Evolutionary conservation across 352 stramenopile genomes (phyloP).

Genomic region (Globisporangium okanoganense): DNA sequence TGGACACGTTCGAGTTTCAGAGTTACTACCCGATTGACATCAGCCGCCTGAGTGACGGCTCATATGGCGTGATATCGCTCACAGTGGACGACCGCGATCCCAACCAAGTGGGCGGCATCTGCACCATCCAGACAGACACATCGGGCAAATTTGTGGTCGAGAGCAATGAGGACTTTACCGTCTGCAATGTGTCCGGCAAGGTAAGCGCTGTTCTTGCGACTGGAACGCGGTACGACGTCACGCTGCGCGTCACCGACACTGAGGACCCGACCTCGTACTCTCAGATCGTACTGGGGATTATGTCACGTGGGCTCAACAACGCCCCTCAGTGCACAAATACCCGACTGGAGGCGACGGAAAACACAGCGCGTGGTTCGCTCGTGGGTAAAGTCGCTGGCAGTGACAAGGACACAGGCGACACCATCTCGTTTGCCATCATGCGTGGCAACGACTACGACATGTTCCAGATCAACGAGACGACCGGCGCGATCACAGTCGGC

Average conservation of each 20-base stretch:
- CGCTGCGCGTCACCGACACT: constrained; percentile 29
- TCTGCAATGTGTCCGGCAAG: constrained; percentile 23
- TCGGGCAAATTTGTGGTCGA: constrained; percentile 27
- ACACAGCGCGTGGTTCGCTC: constrained; percentile 23
- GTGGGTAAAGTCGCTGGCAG: constrained; percentile 29
- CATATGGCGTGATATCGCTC: constrained; percentile 36
- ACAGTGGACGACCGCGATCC: constrained; percentile 42
- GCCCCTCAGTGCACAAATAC: constrained; percentile 30
- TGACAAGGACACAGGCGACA: constrained; percentile 33
- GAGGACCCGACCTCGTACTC: constrained; percentile 29
- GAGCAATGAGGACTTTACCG: constrained; percentile 14
- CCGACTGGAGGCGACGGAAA: constrained; percentile 38
- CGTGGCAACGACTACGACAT: constrained; percentile 33
- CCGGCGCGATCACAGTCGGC: constrained; percentile 31
- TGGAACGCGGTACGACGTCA: constrained; percentile 16
- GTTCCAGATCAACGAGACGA: constrained; percentile 45
- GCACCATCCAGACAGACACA: constrained; percentile 29
- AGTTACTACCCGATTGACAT: constrained; percentile 38
- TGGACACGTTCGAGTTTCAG: constrained; percentile 25
- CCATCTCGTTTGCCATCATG: constrained; percentile 34
- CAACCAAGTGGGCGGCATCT: constrained; percentile 36
- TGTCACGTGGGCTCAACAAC: constrained; percentile 48
- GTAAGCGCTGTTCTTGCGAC: constrained; percentile 11
- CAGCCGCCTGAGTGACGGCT: constrained; percentile 37
- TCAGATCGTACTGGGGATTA: constrained; percentile 34